These are phyloP conservation scores for Hygrocybe punicea DNA, from an alignment of 768 basidiomycete species.

Conservation along the genomic window DNA sequence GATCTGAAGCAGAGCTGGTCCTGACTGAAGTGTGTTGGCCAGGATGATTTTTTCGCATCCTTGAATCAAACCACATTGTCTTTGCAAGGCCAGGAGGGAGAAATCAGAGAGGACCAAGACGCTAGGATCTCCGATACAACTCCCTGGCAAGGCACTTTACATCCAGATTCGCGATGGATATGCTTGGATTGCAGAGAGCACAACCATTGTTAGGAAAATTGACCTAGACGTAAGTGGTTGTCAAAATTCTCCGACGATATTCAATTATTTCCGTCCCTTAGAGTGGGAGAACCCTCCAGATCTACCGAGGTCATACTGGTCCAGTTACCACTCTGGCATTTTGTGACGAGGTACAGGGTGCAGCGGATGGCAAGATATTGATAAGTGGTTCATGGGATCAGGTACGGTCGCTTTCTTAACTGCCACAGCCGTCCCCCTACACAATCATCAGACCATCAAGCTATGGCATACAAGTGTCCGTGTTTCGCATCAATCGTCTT, in stretches of 20 bases:
- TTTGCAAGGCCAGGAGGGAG: slow-evolving; percentile 57
- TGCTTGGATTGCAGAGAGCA: slow-evolving; percentile 89
- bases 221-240: slow-evolving; percentile 66
- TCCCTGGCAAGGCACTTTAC: slow-evolving; percentile 71
- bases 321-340: slow-evolving; percentile 86
- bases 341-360: slow-evolving; percentile 40
- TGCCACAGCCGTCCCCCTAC: not conserved
- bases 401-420: slow-evolving; percentile 32
- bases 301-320: slow-evolving; percentile 81
- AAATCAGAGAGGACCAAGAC: slow-evolving; percentile 70
- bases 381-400: slow-evolving; percentile 96
- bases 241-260: not conserved
- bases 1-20: slow-evolving; percentile 68
- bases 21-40: slow-evolving; percentile 51
- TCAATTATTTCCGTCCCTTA: slow-evolving; percentile 29
- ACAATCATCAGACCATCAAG: slow-evolving; percentile 65
- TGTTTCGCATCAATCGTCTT: slow-evolving; percentile 4
- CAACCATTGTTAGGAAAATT: slow-evolving; percentile 66
- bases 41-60: slow-evolving; percentile 6
- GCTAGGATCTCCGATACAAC: slow-evolving; percentile 74
- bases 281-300: slow-evolving; percentile 75
- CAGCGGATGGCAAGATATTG: slow-evolving; percentile 50
- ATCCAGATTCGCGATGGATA: slow-evolving; percentile 60
- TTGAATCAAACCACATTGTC: slow-evolving; percentile 11
- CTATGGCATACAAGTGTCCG: slow-evolving; percentile 79